phyloP scores from a whole-genome alignment of 306 rosid species.

The Fagus crenata region DNA sequence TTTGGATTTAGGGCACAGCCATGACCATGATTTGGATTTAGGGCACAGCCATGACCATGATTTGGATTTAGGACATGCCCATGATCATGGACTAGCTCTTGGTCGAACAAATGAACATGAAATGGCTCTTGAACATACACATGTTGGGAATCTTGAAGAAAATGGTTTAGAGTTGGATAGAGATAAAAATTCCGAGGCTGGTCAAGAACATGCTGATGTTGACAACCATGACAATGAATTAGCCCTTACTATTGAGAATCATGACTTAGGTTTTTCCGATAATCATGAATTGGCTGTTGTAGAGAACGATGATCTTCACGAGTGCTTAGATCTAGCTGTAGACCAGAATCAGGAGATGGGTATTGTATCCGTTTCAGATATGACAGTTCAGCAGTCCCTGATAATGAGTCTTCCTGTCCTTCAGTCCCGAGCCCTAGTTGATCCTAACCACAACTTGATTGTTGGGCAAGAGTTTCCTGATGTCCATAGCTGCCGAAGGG shows the following conservation, averaged over 20 bases:
- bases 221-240: constrained; percentile 26
- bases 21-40: constrained; percentile 33
- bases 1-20: constrained; percentile 28
- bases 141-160: constrained; percentile 32
- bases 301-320: constrained; percentile 42
- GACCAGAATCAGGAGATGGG: constrained; percentile 45
- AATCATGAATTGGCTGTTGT: constrained; percentile 40
- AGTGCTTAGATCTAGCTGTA: constrained; percentile 37
- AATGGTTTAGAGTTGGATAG: constrained; percentile 31
- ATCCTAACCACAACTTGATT: constrained; percentile 30
- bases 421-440: constrained; percentile 37
- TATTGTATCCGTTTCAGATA: constrained; percentile 31
- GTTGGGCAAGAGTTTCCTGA: constrained; percentile 62
- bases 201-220: constrained; percentile 28
- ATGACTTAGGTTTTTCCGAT: constrained; percentile 39
- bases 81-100: constrained; percentile 27
- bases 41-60: constrained; percentile 18
- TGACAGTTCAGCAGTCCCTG: constrained; percentile 31
- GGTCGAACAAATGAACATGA: constrained; percentile 27
- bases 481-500: constrained; percentile 60
- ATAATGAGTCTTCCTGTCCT: constrained; percentile 29
- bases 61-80: constrained; percentile 23
- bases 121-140: constrained; percentile 29
- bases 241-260: constrained; percentile 26
- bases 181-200: constrained; percentile 26